phyloP scores from a whole-genome alignment of 495 filamentous ascomycete species.

The Patellaria atrata region DNA sequence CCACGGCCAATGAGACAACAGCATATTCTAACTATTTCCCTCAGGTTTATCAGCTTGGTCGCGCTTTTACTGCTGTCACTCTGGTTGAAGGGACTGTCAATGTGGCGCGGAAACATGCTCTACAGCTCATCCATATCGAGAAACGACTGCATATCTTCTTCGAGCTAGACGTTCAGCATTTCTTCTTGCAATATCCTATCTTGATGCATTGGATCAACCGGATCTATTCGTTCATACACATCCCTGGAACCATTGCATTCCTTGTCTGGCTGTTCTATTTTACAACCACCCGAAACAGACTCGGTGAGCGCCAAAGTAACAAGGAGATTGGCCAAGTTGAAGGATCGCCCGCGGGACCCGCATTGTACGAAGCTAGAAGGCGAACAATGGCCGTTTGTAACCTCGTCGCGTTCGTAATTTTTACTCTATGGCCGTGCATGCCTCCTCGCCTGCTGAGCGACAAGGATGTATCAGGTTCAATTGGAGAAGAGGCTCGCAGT shows the following conservation, averaged over 20 bases:
- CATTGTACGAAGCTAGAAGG: slow-evolving; percentile 44
- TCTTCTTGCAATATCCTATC: slow-evolving; percentile 22
- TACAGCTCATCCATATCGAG: slow-evolving; percentile 42
- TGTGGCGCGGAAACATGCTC: slow-evolving; percentile 42
- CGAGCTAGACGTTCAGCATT: slow-evolving; percentile 24
- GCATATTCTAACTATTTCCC: slow-evolving; percentile 1
- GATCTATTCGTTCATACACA: slow-evolving; percentile 69
- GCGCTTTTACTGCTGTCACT: slow-evolving; percentile 47
- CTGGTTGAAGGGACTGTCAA: slow-evolving; percentile 42
- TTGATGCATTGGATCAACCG: slow-evolving; percentile 38
- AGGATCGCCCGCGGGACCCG: slow-evolving; percentile 34
- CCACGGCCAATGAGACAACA: slow-evolving; percentile 2
- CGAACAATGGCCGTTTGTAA: slow-evolving; percentile 64
- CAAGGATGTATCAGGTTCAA: slow-evolving; percentile 28
- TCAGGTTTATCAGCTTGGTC: slow-evolving; percentile 47
- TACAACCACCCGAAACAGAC: slow-evolving; percentile 38
- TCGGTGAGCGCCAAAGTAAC: slow-evolving; percentile 27
- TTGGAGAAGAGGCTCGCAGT: slow-evolving; percentile 35
- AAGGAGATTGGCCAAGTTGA: slow-evolving; percentile 25
- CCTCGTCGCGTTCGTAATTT: slow-evolving; percentile 61
- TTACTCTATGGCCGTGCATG: slow-evolving; percentile 71
- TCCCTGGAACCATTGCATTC: slow-evolving; percentile 62
- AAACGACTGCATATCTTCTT: slow-evolving; percentile 37
- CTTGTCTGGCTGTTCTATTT: slow-evolving; percentile 54
- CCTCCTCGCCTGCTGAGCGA: slow-evolving; percentile 56